Base-by-base conservation (phyloP, 2,329 filamentous ascomycete species). In the Diatrype stigma region DNA sequence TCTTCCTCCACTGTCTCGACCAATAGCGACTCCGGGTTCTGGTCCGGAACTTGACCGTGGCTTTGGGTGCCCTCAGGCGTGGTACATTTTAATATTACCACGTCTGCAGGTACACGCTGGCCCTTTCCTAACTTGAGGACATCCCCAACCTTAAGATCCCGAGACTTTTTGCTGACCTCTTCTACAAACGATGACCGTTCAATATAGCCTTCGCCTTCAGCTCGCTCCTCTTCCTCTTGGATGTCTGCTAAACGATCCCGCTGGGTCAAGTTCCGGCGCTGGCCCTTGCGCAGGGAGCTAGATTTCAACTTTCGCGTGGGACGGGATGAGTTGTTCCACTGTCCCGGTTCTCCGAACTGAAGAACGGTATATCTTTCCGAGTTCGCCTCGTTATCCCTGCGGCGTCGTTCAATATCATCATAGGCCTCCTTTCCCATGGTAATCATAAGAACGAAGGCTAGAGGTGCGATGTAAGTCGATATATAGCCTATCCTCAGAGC, bases 401-500 rank as follows among this genome's bases (percentile, higher is more conserved):
- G 81, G 53, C 95, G 81, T 58, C 94, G 78, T 49, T 85, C 87
- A 61, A 99, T 89, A 68, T 99, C 95, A 67, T 99, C 94, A 62
- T 89, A 85, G 0, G 94, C 95, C 70, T 99, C 95, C 68, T 99
- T 99, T 17, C 91, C 92, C 63, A 99, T 80, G 0, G 94, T 96
- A 57, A 99, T 94, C 40, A 85, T 77, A 40, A 99, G 80, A 54
- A 99, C 95, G 70, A 96, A 96, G 1, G 86, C 90, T 56, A 99
- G 72, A 1, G 94, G 94, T 19, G 89, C 92, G 67, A 97, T 85
- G 63, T 99, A 99, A 2, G 94, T 97, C 28, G 89, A 89, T 54
- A 99, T 80, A 68, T 96, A 97, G 50, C 94, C 94, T 58, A 99
- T 96, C 49, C 91, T 84, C 49, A 99, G 73, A 21, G 89, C 82